phyloP scores from a whole-genome alignment of 2,329 filamentous ascomycete genomes.

The Dryadomyces quercivorus region DNA sequence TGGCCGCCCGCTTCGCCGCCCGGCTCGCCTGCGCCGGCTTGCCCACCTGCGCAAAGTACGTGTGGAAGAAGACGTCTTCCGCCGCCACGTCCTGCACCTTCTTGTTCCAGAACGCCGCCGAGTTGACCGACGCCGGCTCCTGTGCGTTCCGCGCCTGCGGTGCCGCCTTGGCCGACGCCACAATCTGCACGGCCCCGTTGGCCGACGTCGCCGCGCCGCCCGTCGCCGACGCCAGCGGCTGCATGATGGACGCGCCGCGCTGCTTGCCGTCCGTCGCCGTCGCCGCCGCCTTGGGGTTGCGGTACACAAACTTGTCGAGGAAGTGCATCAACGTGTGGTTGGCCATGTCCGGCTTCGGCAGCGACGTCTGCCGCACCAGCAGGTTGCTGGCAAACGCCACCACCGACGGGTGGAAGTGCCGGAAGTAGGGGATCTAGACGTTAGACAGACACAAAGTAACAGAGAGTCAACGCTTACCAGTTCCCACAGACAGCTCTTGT shows the following conservation, averaged over 20 bases:
- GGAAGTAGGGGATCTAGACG: conserved; percentile 48
- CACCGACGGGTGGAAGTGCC: conserved; percentile 89
- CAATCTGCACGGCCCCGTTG: conserved; percentile 32
- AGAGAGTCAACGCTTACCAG: conserved; percentile 39
- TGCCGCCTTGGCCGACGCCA: conserved; percentile 37
- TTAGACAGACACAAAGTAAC: background rate
- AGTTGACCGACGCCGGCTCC: conserved; percentile 51
- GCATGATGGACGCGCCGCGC: conserved; percentile 89
- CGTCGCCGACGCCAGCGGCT: conserved; percentile 55
- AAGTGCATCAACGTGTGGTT: conserved; percentile 90
- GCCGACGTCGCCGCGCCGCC: conserved; percentile 15
- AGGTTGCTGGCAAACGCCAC: conserved; percentile 68
- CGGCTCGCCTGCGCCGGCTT: conserved; percentile 46
- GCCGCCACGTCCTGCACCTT: conserved; percentile 76
- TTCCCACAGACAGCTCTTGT: conserved; percentile 89
- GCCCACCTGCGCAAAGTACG: conserved; percentile 74
- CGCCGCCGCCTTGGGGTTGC: conserved; percentile 67
- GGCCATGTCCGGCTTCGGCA: conserved; percentile 80
- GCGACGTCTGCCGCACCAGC: conserved; percentile 55
- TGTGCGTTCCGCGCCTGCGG: conserved; percentile 13
- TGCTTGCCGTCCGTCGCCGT: conserved; percentile 29
- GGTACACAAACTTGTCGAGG: conserved; percentile 96
- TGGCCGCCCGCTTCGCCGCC: conserved; percentile 32
- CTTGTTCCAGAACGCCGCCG: conserved; percentile 82
- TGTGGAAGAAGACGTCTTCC: conserved; percentile 96